Conservation (phyloP, 331 rosid genomes). For the Acacia concinna region DNA sequence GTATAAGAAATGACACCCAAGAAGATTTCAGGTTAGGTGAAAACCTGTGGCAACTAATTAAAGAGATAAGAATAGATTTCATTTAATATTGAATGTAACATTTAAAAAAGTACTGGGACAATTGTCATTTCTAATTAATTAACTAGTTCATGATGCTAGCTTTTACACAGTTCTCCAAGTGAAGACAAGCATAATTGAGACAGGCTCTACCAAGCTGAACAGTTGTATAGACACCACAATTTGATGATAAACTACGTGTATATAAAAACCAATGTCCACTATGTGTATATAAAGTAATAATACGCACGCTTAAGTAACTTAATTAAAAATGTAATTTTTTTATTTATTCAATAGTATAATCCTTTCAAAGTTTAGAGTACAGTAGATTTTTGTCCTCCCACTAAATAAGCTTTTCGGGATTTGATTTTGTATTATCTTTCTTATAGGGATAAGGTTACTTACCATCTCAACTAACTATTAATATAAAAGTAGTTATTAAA, state of each 20-base stretch:
- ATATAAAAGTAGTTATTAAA: not conserved
- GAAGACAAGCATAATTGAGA: constrained; percentile 9
- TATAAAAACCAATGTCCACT: not conserved
- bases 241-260: not conserved
- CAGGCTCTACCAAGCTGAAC: constrained; percentile 27
- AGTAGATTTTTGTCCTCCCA: too few relatives aligned
- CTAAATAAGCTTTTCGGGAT: too few relatives aligned
- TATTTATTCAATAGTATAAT: too few relatives aligned
- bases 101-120: constrained; percentile 19
- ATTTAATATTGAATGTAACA: not conserved
- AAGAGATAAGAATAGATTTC: constrained; percentile 27
- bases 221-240: not conserved
- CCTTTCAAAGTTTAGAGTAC: too few relatives aligned
- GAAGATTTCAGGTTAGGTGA: not conserved
- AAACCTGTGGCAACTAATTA: not conserved
- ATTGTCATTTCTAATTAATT: not conserved
- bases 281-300: too few relatives aligned
- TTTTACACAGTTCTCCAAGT: not conserved
- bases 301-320: too few relatives aligned
- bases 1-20: not conserved
- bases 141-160: not conserved
- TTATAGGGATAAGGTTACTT: too few relatives aligned
- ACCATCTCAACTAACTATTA: too few relatives aligned
- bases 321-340: too few relatives aligned
- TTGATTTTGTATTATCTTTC: too few relatives aligned